Conservation (phyloP, 768 basidiomycete genomes). For the Tulasnella sp. region DNA sequence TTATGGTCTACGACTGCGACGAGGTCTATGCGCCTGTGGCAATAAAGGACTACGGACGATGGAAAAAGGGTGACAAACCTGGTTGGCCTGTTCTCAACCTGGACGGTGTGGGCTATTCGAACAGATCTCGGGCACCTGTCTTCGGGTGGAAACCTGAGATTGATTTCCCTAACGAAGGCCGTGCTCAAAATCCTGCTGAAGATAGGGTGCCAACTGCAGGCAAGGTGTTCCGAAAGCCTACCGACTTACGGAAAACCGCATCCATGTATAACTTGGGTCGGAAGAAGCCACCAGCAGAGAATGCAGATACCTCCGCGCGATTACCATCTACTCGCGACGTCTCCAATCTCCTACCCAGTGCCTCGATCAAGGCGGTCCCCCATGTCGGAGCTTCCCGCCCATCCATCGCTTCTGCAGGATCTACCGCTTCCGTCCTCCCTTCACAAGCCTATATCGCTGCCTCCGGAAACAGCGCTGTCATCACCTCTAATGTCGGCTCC, state of each 20-base stretch:
- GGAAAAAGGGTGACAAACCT: conserved; percentile 35
- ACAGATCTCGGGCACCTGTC: not conserved
- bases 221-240: not conserved
- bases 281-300: not conserved
- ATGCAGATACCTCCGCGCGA: not conserved
- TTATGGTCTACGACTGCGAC: conserved; percentile 83
- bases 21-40: conserved; percentile 76
- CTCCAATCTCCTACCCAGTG: not conserved
- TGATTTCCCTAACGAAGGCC: not conserved
- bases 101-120: conserved; percentile 10
- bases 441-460: conserved; percentile 59
- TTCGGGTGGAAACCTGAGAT: conserved; percentile 15
- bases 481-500: conserved; percentile 85
- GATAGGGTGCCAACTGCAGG: not conserved
- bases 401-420: conserved; percentile 2
- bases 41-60: conserved; percentile 64
- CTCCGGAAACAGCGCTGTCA: conserved; percentile 86
- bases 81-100: conserved; percentile 72
- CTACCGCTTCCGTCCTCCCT: not conserved
- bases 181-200: not conserved
- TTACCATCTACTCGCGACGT: not conserved
- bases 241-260: not conserved
- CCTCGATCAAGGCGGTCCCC: not conserved
- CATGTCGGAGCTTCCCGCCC: conserved; percentile 4
- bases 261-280: conserved; percentile 6